These are phyloP conservation scores for Klebsormidium nitens DNA, from an alignment of 139 green algal genomes.

Conservation along the genomic window DNA sequence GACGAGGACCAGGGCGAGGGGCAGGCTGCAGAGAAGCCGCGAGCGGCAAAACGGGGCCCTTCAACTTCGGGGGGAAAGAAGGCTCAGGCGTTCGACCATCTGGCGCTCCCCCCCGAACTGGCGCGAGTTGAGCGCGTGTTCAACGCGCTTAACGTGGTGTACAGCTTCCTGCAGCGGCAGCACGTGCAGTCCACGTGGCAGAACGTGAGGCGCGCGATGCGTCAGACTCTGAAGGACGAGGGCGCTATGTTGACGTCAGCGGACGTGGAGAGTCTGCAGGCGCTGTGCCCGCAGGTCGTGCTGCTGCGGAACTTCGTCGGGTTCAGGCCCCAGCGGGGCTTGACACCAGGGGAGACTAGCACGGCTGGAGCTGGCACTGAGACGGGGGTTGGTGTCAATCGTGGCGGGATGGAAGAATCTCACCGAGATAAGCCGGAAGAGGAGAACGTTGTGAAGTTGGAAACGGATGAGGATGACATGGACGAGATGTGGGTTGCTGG, in stretches of 20 bases:
- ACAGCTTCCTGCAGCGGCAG: constrained; percentile 14
- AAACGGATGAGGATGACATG: too few relatives aligned
- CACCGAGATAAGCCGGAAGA: too few relatives aligned
- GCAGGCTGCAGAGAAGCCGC: too few relatives aligned
- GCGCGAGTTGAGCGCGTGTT: neutral
- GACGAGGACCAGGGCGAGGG: too few relatives aligned
- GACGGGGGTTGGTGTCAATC: neutral
- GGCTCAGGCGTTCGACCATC: neutral
- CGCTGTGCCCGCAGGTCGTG: neutral
- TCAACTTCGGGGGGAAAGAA: neutral
- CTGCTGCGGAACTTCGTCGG: neutral
- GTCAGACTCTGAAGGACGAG: neutral
- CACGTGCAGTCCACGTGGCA: constrained; percentile 12
- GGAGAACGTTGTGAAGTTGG: too few relatives aligned
- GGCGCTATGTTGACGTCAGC: neutral
- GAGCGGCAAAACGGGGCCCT: too few relatives aligned
- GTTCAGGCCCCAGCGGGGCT: too few relatives aligned
- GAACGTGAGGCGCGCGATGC: neutral
- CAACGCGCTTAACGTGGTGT: neutral
- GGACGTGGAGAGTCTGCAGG: neutral
- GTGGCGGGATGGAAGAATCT: too few relatives aligned
- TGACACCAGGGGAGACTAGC: neutral
- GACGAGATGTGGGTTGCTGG: too few relatives aligned
- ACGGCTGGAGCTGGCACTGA: neutral
- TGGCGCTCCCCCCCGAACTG: constrained; percentile 1